Conservation (phyloP, 2,329 filamentous ascomycete genomes). For the Tolypocladium tropicale region DNA sequence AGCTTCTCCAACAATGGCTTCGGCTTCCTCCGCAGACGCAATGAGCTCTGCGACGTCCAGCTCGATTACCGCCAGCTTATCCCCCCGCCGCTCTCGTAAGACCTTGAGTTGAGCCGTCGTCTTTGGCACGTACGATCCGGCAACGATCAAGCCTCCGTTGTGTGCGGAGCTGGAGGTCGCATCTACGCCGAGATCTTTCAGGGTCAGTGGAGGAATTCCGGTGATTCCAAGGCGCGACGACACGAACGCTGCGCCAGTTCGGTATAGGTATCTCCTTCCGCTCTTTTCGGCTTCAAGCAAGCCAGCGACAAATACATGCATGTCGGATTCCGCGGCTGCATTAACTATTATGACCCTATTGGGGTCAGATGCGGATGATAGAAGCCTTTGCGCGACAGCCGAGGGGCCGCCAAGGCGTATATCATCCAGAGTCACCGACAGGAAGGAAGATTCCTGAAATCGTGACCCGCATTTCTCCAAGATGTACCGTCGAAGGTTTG, state of each 20-base stretch:
- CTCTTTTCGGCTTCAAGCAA: conserved; percentile 25
- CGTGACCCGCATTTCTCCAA: conserved; percentile 35
- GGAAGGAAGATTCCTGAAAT: conserved; percentile 13
- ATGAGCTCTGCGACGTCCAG: conserved; percentile 26
- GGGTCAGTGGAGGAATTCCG: conserved; percentile 36
- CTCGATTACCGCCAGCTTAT: conserved; percentile 33
- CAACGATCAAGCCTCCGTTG: conserved; percentile 39
- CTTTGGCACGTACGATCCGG: conserved; percentile 47
- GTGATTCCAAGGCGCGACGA: conserved; percentile 39
- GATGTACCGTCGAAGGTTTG: conserved; percentile 36
- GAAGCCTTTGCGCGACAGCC: conserved; percentile 13
- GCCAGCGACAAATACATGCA: conserved; percentile 43
- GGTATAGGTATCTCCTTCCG: conserved; percentile 24
- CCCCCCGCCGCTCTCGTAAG: conserved; percentile 25
- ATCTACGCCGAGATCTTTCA: conserved; percentile 26
- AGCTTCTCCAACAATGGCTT: conserved; percentile 20
- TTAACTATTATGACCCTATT: conserved; percentile 39
- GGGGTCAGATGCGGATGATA: conserved; percentile 21
- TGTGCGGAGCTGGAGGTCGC: not conserved
- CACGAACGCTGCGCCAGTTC: conserved; percentile 28
- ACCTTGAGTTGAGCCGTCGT: conserved; percentile 42
- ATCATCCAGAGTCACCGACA: conserved; percentile 20
- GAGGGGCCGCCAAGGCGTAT: conserved; percentile 15
- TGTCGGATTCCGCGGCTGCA: conserved; percentile 40
- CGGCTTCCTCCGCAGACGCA: conserved; percentile 18